Percentiles rank a stretch among this genome's conserved stretches.
phyloP scores from a whole-genome alignment of 805 yeast genomes.

The Cyberlindnera sargentensis region DNA sequence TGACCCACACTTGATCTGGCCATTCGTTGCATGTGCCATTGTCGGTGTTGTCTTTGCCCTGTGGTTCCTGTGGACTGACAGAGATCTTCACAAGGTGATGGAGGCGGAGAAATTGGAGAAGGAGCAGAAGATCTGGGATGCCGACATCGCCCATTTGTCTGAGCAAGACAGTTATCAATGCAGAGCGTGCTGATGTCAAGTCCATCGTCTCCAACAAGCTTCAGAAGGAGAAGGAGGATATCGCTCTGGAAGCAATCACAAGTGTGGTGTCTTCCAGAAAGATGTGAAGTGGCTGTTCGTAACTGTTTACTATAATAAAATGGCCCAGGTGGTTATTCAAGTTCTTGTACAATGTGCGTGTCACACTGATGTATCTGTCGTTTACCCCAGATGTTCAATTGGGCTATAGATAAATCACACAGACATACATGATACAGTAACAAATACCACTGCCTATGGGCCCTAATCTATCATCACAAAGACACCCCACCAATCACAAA shows the following conservation, averaged over 20 bases:
- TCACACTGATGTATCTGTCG: too few relatives aligned
- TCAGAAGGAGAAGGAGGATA: neutral
- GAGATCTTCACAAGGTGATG: constrained; percentile 17
- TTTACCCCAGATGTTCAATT: too few relatives aligned
- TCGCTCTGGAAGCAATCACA: neutral
- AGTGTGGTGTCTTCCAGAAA: neutral
- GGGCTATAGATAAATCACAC: too few relatives aligned
- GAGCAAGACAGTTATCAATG: constrained; percentile 1
- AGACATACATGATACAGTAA: too few relatives aligned
- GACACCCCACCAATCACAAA: neutral
- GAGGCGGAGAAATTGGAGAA: constrained; percentile 14
- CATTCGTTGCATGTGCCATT: constrained; percentile 55
- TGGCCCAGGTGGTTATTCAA: too few relatives aligned
- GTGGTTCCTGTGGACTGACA: constrained; percentile 36
- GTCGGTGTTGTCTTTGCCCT: constrained; percentile 54
- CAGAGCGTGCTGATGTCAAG: neutral
- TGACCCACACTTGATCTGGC: constrained; percentile 67
- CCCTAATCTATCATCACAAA: neutral
- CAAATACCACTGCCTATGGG: too few relatives aligned
- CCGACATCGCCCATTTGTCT: constrained; percentile 4
- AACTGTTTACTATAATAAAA: too few relatives aligned
- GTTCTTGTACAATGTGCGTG: too few relatives aligned
- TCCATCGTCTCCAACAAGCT: neutral
- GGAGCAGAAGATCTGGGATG: constrained; percentile 11
- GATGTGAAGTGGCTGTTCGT: too few relatives aligned